phyloP scores from a whole-genome alignment of 257 asterid genomes.

The Scutellaria minor region DNA sequence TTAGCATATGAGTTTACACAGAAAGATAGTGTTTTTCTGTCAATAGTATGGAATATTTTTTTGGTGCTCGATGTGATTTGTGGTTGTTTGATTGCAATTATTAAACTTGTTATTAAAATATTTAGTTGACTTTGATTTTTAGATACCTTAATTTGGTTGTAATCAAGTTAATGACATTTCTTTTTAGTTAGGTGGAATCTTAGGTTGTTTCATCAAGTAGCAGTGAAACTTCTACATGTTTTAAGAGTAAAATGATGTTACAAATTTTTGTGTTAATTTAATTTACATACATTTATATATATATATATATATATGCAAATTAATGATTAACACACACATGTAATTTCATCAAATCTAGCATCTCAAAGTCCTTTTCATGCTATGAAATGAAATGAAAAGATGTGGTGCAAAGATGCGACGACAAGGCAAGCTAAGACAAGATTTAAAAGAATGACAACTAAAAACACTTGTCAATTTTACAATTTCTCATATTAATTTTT shows the following conservation, averaged over 20 bases:
- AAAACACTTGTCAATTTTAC: too few relatives aligned
- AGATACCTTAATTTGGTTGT: conserved; percentile 40
- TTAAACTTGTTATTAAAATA: conserved; percentile 24
- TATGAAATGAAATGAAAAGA: conserved; percentile 28
- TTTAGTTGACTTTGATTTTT: conserved; percentile 48
- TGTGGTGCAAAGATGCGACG: conserved; percentile 31
- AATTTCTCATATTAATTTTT: too few relatives aligned
- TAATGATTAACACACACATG: too few relatives aligned
- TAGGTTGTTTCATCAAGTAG: conserved; percentile 18
- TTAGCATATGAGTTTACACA: conserved; percentile 22
- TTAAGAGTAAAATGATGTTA: not conserved
- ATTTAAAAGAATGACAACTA: not conserved
- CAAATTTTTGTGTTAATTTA: too few relatives aligned
- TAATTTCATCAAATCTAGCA: too few relatives aligned
- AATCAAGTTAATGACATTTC: conserved; percentile 34
- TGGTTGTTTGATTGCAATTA: conserved; percentile 46
- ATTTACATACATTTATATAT: too few relatives aligned
- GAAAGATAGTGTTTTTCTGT: conserved; percentile 30
- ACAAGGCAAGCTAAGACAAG: conserved; percentile 35
- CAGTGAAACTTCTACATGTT: not conserved
- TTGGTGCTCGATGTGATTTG: conserved; percentile 64
- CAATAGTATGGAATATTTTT: conserved; percentile 46
- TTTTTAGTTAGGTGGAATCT: conserved; percentile 39
- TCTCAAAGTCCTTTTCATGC: not conserved
- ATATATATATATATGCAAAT: too few relatives aligned